phyloP scores from a whole-genome alignment of 805 yeast species.

The Pichia kluyveri region DNA sequence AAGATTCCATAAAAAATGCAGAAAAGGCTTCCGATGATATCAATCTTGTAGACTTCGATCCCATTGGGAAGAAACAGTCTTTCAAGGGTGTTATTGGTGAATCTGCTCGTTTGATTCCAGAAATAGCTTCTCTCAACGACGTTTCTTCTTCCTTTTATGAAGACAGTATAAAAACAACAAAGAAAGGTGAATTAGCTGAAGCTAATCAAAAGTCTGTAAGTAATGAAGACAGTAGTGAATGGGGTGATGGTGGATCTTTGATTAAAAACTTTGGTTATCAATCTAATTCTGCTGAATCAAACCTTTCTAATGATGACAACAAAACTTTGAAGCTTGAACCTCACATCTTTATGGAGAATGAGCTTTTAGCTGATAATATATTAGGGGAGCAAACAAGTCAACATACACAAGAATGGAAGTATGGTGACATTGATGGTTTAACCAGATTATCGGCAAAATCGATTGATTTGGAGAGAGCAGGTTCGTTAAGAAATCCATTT shows the following conservation, averaged over 20 bases:
- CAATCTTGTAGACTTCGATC: not conserved
- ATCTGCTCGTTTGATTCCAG: not conserved
- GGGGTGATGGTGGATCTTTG: slow-evolving; percentile 17
- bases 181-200: not conserved
- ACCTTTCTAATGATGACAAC: not conserved
- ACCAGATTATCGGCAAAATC: not conserved
- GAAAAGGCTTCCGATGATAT: no score
- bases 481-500: not conserved
- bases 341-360: no score
- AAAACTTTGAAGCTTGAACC: not conserved
- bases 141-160: not conserved
- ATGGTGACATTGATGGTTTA: slow-evolving; percentile 6
- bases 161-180: not conserved
- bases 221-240: slow-evolving; percentile 8
- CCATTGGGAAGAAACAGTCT: not conserved
- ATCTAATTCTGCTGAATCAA: slow-evolving; percentile 8
- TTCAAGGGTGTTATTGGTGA: not conserved
- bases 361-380: no score
- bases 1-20: not conserved
- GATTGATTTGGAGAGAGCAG: not conserved
- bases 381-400: no score
- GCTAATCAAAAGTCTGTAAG: no score
- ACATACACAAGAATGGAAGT: not conserved
- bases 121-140: not conserved
- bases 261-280: slow-evolving; percentile 18